Evolutionary conservation across 257 asterid genomes (phyloP).

Genomic region (Catharanthus roseus): DNA sequence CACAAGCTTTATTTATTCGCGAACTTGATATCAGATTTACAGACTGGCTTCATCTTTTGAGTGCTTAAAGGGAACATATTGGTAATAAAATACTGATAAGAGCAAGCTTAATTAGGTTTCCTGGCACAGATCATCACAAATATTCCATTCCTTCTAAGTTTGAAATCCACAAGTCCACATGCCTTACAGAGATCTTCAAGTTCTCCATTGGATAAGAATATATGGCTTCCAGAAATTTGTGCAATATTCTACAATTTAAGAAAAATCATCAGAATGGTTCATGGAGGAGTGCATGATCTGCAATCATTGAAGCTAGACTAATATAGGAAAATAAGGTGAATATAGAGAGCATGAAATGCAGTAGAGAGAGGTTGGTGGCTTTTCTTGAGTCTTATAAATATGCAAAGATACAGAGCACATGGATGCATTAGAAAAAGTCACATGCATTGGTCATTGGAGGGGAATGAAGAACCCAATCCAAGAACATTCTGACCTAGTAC

Average conservation of each 20-base stretch:
- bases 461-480: too few relatives aligned
- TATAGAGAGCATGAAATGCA: neutral
- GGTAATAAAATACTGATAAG: neutral
- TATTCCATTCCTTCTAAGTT: constrained; percentile 48
- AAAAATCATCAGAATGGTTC: neutral
- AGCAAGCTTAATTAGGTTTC: constrained; percentile 1
- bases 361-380: neutral
- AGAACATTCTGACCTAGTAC: neutral
- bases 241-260: constrained; percentile 44
- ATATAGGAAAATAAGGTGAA: neutral
- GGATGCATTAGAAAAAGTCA: neutral
- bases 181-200: constrained; percentile 67
- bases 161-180: constrained; percentile 62
- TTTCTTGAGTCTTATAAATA: neutral
- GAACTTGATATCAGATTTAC: neutral
- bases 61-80: neutral
- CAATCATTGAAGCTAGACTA: neutral
- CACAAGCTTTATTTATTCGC: too few relatives aligned
- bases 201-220: constrained; percentile 54
- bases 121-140: constrained; percentile 74
- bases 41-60: neutral
- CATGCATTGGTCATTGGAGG: neutral
- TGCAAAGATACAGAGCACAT: neutral
- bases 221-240: constrained; percentile 56
- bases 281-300: neutral